These are phyloP conservation scores for Termitomyces sp. DNA, from an alignment of 768 basidiomycete genomes.

Conservation along the genomic window DNA sequence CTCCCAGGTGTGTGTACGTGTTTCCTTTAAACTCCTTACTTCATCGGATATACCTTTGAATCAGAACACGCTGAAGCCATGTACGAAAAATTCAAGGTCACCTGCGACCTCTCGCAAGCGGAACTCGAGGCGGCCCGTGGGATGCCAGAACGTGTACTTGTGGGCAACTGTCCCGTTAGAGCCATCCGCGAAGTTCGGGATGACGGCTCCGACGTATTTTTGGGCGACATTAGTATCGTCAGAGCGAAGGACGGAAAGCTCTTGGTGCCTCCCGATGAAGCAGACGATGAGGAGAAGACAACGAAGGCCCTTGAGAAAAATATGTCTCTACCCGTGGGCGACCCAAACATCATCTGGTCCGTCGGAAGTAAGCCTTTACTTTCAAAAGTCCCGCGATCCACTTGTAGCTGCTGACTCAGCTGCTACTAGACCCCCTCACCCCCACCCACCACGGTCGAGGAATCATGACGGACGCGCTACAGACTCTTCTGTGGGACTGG, in stretches of 20 bases:
- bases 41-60: neutral
- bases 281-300: slow-evolving; percentile 34
- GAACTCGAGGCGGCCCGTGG: slow-evolving; percentile 25
- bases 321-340: slow-evolving; percentile 33
- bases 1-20: slow-evolving; percentile 21
- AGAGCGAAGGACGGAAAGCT: slow-evolving; percentile 22
- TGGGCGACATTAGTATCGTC: slow-evolving; percentile 41
- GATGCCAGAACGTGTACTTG: slow-evolving; percentile 21
- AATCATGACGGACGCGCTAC: slow-evolving; percentile 67
- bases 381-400: neutral
- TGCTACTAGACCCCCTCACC: slow-evolving; percentile 47
- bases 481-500: slow-evolving; percentile 51
- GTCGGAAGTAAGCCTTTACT: slow-evolving; percentile 47
- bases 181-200: slow-evolving; percentile 49
- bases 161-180: slow-evolving; percentile 44
- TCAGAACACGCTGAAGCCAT: slow-evolving; percentile 30
- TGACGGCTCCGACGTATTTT: slow-evolving; percentile 50
- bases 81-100: slow-evolving; percentile 20
- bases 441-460: slow-evolving; percentile 59
- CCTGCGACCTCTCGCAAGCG: slow-evolving; percentile 23
- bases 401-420: neutral
- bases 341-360: slow-evolving; percentile 56
- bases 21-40: neutral
- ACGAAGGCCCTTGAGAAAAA: slow-evolving; percentile 35
- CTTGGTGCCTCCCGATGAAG: slow-evolving; percentile 2